These are phyloP conservation scores for Syzygium syzygioides DNA, from an alignment of 441 rosid genomes.

Conservation along the genomic window DNA sequence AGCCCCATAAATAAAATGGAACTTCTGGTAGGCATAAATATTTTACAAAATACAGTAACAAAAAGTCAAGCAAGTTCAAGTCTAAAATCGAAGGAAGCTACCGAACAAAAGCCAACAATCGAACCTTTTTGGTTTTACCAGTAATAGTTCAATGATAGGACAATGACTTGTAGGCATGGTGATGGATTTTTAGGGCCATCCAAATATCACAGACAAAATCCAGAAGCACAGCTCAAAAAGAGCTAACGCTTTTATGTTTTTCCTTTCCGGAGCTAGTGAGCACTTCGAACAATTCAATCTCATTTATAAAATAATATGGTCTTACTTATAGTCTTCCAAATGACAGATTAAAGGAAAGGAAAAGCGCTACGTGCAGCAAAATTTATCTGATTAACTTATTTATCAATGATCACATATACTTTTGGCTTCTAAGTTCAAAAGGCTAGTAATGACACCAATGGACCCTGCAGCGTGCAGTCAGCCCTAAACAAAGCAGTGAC, in stretches of 20 bases:
- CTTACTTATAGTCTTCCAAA: not conserved
- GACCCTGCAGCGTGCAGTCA: not conserved
- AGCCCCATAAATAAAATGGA: not conserved
- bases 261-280: not conserved
- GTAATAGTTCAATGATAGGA: not conserved
- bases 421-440: not conserved
- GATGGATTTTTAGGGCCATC: not conserved
- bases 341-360: not conserved
- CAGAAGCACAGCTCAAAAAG: not conserved
- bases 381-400: not conserved
- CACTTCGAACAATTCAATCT: not conserved
- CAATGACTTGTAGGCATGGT: not conserved
- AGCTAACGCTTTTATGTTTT: not conserved
- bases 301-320: not conserved
- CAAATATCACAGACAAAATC: not conserved
- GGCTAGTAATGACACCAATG: not conserved
- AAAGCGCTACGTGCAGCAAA: not conserved
- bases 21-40: not conserved
- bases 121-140: not conserved
- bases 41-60: not conserved
- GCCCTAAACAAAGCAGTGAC: not conserved
- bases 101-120: not conserved
- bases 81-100: not conserved
- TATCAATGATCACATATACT: not conserved
- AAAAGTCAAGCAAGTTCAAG: not conserved